Evolutionary conservation across 1,139 yeast genomes (phyloP), one percentile per base, ranked within the genome.

Genomic region (Groenewaldozyma sp.): DNA sequence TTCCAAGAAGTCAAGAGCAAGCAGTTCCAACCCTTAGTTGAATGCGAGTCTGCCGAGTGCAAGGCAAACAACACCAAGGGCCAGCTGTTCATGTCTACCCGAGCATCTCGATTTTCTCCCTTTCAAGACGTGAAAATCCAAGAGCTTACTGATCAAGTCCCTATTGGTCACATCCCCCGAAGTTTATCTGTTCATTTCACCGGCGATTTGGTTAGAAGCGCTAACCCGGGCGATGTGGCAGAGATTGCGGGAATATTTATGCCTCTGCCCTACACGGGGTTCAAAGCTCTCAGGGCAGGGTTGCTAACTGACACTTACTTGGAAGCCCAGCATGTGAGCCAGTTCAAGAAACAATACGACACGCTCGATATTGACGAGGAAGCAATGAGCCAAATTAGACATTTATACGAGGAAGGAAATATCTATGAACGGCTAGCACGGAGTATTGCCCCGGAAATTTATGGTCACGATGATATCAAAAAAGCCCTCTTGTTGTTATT

Each of bases 391-490:
- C 72, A 73, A 46, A 77, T 91, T 41, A 64, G 68, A 35, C 65
- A 63, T 18, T 65, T 88, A 37, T 65, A 73, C 34, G 52, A 62
- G 1, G 69, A 73, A 35, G 93, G 93, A 22, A 78, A 80, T 46
- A 75, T 82, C 28, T 93, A 91, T 63, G 79, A 81, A 40, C 74
- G 81, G 47, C 68, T 93, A 45, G 87, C 98, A 16, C 70, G 72
- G 53, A 84, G 95, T 0, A 91, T 93, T 61, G 98, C 99, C 0
- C 99, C 99, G 0, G 98, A 93, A 67, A 93, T 93, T 57, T 93
- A 72, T 53, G 98, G 98, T 29, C 95, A 91, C 56, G 69, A 77
- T 36, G 98, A 93, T 62, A 87, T 93, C 46, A 93, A 93, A 62
- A 93, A 91, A 63, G 88, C 95, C 7, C 67, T 93, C 43, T 65